These are phyloP conservation scores for Ramaria sp. DNA, from an alignment of 768 basidiomycete species.

Conservation along the genomic window DNA sequence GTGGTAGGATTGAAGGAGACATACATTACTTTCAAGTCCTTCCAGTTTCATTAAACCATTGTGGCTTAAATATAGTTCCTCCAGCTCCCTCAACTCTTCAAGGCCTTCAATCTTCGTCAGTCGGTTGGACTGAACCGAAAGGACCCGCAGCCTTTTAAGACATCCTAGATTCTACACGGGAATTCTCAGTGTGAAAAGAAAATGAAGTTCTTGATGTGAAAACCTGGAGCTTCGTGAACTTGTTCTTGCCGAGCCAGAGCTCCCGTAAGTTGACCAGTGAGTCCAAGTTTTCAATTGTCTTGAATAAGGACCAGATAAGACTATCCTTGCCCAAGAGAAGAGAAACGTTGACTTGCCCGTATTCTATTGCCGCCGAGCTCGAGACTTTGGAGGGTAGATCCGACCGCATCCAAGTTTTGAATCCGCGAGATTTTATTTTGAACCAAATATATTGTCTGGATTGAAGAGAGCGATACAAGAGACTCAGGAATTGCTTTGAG, in stretches of 20 bases:
- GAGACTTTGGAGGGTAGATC: constrained; percentile 58
- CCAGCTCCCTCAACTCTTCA: constrained; percentile 58
- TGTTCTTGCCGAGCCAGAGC: constrained; percentile 97
- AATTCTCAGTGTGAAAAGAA: background rate
- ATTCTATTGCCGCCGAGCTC: constrained; percentile 93
- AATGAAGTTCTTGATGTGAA: background rate
- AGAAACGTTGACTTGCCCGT: constrained; percentile 41
- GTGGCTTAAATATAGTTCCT: constrained; percentile 89
- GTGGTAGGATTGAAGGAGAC: constrained; percentile 14
- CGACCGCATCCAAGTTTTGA: constrained; percentile 43
- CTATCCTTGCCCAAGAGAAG: background rate
- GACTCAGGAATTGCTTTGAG: constrained; percentile 59
- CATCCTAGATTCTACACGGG: constrained; percentile 49
- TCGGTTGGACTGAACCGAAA: constrained; percentile 91
- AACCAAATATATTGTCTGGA: constrained; percentile 84
- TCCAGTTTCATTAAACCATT: constrained; percentile 81
- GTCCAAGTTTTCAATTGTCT: constrained; percentile 86
- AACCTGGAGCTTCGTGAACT: constrained; percentile 82
- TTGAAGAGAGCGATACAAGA: constrained; percentile 42
- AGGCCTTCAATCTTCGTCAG: constrained; percentile 81
- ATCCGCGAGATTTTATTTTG: constrained; percentile 91
- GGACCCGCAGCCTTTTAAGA: constrained; percentile 66
- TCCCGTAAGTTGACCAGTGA: constrained; percentile 76
- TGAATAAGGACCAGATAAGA: constrained; percentile 1
- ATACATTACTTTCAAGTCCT: constrained; percentile 76